Conservation (phyloP, 192 early-diverging fungal genomes). For the Gaertneriomyces sp. region DNA sequence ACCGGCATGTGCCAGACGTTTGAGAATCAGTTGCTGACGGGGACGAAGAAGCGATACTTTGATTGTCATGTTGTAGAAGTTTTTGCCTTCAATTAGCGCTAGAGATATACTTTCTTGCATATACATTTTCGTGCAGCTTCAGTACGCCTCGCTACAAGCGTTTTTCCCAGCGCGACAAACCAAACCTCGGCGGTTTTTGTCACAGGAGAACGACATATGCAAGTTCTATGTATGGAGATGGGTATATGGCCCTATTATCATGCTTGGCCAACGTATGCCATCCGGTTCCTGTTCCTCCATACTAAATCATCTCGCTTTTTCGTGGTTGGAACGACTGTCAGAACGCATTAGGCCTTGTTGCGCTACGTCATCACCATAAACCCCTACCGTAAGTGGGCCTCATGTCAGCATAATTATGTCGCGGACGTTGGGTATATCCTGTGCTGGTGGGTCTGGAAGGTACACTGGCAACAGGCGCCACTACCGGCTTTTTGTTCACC, state of each 20-base stretch:
- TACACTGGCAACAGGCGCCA: slow-evolving; percentile 4
- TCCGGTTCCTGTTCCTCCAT: slow-evolving; percentile 24
- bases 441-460: not conserved
- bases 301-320: slow-evolving; percentile 31
- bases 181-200: too few species aligned
- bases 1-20: slow-evolving; percentile 41
- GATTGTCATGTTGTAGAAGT: slow-evolving; percentile 41
- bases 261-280: slow-evolving; percentile 1
- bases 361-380: not conserved
- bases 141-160: too few species aligned
- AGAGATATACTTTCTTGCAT: too few species aligned
- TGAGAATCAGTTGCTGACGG: slow-evolving; percentile 38
- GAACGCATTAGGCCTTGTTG: not conserved
- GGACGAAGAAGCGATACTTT: slow-evolving; percentile 30
- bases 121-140: too few species aligned
- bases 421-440: not conserved
- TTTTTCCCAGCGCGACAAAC: too few species aligned
- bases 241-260: too few species aligned
- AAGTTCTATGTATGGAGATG: too few species aligned
- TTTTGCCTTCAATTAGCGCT: slow-evolving; percentile 36
- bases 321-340: slow-evolving; percentile 26
- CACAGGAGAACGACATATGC: too few species aligned
- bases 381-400: slow-evolving; percentile 9
- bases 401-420: slow-evolving; percentile 8
- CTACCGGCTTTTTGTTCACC: not conserved